Base-by-base conservation (phyloP, 768 basidiomycete species). In the Termitomyces sp. region DNA sequence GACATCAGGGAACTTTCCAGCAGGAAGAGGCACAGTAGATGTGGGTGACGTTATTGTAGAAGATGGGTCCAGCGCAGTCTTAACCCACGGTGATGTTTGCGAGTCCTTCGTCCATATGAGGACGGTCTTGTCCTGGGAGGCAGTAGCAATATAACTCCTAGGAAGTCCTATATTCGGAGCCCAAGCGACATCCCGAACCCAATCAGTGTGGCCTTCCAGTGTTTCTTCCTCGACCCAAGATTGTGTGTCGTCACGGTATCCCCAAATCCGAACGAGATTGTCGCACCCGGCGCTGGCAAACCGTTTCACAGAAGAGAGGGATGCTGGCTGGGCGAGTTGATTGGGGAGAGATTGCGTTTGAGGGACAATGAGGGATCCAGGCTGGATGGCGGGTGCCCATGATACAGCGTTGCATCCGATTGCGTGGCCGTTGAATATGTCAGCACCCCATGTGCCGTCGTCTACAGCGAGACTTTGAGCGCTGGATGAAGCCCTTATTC, bases 121-220 rank as follows among this genome's bases (percentile, higher is more conserved):
- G 1, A 95, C 94, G 0, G 89, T 91, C 71, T 87, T 90, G 70
- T 96, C 93, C 78, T 98, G 95, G 0, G 93, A 95, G 0, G 94
- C 94, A 2, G 95, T 95, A 6, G 97, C 97, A 61, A 99, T 93
- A 73, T 98, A 98, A 68, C 88, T 90, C 61, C 94, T 83, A 0
- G 96, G 93, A 16, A 98, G 80, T 0, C 97, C 97, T 62, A 98
- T 95, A 65, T 93, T 97, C 0, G 97, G 96, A 1, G 95, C 95
- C 95, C 95, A 98, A 0, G 96, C 93, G n/a, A 98, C 95, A 70
- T 98, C 96, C 49, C 96, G 82, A 22, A 99, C 95, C 96, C 96
- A 99, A 72, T 99, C 96, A 0, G 89, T 83, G 72, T 99, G 96
- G 0, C 93, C 95, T 52, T 93, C 91, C 24, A 99, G 83, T 0